Conservation (phyloP, 257 asterid genomes). For the Leonotis leonurus region DNA sequence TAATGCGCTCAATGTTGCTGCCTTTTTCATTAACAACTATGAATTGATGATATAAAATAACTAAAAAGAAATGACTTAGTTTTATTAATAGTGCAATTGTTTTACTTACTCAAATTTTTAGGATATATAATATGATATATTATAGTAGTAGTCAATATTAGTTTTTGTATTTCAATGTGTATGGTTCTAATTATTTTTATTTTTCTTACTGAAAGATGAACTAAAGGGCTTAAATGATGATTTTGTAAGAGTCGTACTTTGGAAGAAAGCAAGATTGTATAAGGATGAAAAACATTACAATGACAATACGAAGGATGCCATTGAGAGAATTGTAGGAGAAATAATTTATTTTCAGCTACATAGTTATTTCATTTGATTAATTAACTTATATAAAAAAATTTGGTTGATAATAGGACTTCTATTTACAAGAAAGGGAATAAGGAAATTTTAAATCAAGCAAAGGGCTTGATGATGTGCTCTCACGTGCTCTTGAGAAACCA, state of each 20-base stretch:
- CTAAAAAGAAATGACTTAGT: too few relatives aligned
- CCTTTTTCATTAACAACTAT: too few relatives aligned
- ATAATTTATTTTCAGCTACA: too few relatives aligned
- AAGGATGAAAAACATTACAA: not conserved
- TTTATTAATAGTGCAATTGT: too few relatives aligned
- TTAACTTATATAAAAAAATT: not conserved
- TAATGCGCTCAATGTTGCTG: too few relatives aligned
- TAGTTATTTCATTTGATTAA: not conserved
- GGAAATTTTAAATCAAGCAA: not conserved
- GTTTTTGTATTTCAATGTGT: too few relatives aligned
- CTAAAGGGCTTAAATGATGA: not conserved
- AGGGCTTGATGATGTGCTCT: not conserved
- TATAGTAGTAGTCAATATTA: too few relatives aligned
- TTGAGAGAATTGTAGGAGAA: not conserved
- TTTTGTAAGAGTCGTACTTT: not conserved
- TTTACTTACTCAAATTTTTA: too few relatives aligned
- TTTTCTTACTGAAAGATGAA: not conserved
- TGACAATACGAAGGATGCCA: not conserved
- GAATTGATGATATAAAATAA: too few relatives aligned
- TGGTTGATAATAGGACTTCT: not conserved
- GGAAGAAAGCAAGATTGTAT: constrained; percentile 5
- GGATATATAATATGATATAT: too few relatives aligned
- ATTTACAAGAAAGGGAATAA: not conserved
- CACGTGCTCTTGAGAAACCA: not conserved
- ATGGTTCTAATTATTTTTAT: too few relatives aligned